phyloP scores from a whole-genome alignment of 1,139 yeast species.

The Suhomyces bolitotheri region DNA sequence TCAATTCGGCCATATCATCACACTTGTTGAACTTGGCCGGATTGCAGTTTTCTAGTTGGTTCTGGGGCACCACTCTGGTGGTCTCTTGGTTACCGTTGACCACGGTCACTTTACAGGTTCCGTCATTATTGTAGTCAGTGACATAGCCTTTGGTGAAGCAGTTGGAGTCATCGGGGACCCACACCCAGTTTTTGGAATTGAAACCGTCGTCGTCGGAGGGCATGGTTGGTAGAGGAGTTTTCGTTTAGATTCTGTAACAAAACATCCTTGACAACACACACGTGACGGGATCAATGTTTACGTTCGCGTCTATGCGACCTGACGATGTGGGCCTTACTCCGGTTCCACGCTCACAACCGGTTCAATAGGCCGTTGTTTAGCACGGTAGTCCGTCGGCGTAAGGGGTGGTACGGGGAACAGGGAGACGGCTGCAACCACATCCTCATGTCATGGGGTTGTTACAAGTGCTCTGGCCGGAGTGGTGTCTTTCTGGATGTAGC shows the following conservation, averaged over 20 bases:
- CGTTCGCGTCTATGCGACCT: slow-evolving; percentile 4
- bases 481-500: too few species aligned
- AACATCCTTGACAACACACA: slow-evolving; percentile 2
- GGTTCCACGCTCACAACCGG: too few species aligned
- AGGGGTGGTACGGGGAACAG: too few species aligned
- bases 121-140: slow-evolving; percentile 52
- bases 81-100: slow-evolving; percentile 46
- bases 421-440: too few species aligned
- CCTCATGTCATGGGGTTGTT: too few species aligned
- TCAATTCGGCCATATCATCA: slow-evolving; percentile 93
- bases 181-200: slow-evolving; percentile 65
- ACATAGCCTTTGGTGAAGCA: slow-evolving; percentile 74
- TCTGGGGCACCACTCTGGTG: slow-evolving; percentile 32
- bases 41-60: slow-evolving; percentile 65
- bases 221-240: slow-evolving; percentile 12
- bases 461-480: too few species aligned
- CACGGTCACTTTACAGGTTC: slow-evolving; percentile 53
- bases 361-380: too few species aligned
- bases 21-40: slow-evolving; percentile 93
- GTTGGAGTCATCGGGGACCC: slow-evolving; percentile 73
- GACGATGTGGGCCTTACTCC: too few species aligned
- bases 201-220: slow-evolving; percentile 49
- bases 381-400: too few species aligned
- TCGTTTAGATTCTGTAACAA: slow-evolving; percentile 2
- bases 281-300: slow-evolving; percentile 6